Conservation (phyloP, 129 eudicot genomes). For the Scalesia atractyloides region DNA sequence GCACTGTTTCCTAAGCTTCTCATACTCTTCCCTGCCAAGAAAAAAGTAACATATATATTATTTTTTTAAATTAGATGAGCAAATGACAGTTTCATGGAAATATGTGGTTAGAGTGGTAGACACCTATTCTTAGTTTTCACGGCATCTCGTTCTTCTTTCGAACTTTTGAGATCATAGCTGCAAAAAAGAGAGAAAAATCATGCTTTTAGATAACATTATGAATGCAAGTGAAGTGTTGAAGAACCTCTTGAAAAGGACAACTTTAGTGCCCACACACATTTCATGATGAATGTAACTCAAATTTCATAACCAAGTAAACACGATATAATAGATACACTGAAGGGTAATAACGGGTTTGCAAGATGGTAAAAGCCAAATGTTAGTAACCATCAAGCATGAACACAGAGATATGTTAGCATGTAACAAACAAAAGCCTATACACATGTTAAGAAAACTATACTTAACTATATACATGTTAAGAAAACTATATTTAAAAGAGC, state of each 20-base stretch:
- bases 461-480: neutral
- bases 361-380: neutral
- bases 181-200: neutral
- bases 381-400: conserved; percentile 6
- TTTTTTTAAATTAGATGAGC: neutral
- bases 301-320: neutral
- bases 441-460: neutral
- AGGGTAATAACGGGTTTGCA: neutral
- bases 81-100: neutral
- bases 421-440: neutral
- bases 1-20: conserved; percentile 49
- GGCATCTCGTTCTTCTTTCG: conserved; percentile 60
- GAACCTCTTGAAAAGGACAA: neutral
- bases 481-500: neutral
- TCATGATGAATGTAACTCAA: conserved; percentile 5
- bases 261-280: neutral
- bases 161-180: conserved; percentile 71
- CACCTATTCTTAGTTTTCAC: conserved; percentile 57
- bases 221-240: neutral
- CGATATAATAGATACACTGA: neutral
- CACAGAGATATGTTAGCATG: conserved; percentile 1
- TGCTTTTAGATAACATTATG: conserved; percentile 3
- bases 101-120: neutral
- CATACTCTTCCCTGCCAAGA: conserved; percentile 57
- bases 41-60: neutral